Evolutionary conservation across 2,329 filamentous ascomycete genomes (phyloP).

Genomic region (Ophiocordyceps unilateralis): DNA sequence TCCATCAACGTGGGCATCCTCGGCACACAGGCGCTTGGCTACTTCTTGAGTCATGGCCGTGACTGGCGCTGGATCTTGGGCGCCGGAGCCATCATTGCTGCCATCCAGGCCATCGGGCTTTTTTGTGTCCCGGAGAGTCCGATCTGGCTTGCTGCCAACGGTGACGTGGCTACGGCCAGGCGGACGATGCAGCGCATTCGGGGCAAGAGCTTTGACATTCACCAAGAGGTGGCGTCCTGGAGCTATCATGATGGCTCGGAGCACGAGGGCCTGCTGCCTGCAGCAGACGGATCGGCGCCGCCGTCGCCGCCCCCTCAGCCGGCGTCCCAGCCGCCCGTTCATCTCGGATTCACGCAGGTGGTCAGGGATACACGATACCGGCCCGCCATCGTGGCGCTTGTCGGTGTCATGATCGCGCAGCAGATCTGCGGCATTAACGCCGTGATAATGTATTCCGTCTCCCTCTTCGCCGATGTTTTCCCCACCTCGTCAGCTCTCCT

Average conservation of each 20-base stretch:
- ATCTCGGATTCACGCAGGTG: slow-evolving; percentile 47
- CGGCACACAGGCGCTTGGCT: slow-evolving; percentile 65
- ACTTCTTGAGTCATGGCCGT: slow-evolving; percentile 64
- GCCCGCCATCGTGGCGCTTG: slow-evolving; percentile 62
- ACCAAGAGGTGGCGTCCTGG: slow-evolving; percentile 54
- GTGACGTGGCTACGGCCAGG: slow-evolving; percentile 41
- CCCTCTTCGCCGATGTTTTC: slow-evolving; percentile 64
- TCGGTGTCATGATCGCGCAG: slow-evolving; percentile 84
- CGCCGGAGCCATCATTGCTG: slow-evolving; percentile 50
- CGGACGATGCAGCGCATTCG: slow-evolving; percentile 58
- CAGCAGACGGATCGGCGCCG: slow-evolving; percentile 7
- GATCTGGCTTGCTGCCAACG: slow-evolving; percentile 63
- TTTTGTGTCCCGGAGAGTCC: slow-evolving; percentile 73
- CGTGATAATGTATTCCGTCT: slow-evolving; percentile 97
- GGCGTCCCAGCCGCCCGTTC: slow-evolving; percentile 9
- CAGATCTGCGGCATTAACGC: slow-evolving; percentile 92
- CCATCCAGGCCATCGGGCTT: slow-evolving; percentile 52
- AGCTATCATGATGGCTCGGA: slow-evolving; percentile 30
- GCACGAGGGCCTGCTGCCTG: slow-evolving; percentile 50
- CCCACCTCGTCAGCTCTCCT: slow-evolving; percentile 67
- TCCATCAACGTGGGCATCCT: slow-evolving; percentile 88
- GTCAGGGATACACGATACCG: slow-evolving; percentile 50
- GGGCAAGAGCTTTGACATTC: slow-evolving; percentile 49
- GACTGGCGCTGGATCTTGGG: slow-evolving; percentile 76
- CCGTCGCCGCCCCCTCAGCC: slow-evolving; percentile 1